Base-by-base conservation (phyloP, 768 basidiomycete genomes). In the Astraeus odoratus region DNA sequence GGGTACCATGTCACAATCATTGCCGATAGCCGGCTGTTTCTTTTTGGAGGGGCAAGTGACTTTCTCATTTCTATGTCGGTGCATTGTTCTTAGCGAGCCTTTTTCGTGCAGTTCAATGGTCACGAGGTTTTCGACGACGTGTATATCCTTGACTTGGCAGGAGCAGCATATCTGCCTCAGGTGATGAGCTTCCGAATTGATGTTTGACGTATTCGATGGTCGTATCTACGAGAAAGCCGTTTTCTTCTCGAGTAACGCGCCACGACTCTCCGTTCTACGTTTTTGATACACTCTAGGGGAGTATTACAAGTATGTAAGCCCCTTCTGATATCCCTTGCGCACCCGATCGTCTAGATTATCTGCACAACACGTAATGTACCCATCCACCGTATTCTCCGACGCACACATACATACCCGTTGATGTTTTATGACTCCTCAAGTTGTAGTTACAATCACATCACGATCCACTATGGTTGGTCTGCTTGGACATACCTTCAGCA, bases 131-230 rank as follows among this genome's bases (percentile, higher is more conserved):
- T 80, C 55, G 88, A 92, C 52, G 93, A 95, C 65, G 81, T 93
- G 29, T 76, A 85, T 63, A 74, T 86, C 30, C 70, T 96, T 36
- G 93, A 97, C 57, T 73, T 95, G 26, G 88, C 89, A 4, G 88
- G 85, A 8, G 77, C 82, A 4, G 91, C 89, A 29, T 96, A 94
- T 65, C 67, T 95, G 18, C 90, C 92, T 0, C 92, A 95, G 61
- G 88, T 92, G 8, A 89, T 85, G 49, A 82, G 81, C 61, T 85
- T 83, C 57, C 70, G 67, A 25, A 75, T 86, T 54, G 78, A 81
- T 34, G 59, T 69, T 16, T 64, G 42, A 58, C 29, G 27, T 27
- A 42, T 3, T 5, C 18, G 13, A 23, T 9, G 37, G 37, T 39
- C 40, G 23, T 39, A 12, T 34, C n/a, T n/a, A n/a, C n/a, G n/a